Percentiles rank a stretch among this genome's conserved stretches.
These are phyloP conservation scores for Prunus dulcis DNA, from an alignment of 306 rosid genomes.

Conservation along the genomic window DNA sequence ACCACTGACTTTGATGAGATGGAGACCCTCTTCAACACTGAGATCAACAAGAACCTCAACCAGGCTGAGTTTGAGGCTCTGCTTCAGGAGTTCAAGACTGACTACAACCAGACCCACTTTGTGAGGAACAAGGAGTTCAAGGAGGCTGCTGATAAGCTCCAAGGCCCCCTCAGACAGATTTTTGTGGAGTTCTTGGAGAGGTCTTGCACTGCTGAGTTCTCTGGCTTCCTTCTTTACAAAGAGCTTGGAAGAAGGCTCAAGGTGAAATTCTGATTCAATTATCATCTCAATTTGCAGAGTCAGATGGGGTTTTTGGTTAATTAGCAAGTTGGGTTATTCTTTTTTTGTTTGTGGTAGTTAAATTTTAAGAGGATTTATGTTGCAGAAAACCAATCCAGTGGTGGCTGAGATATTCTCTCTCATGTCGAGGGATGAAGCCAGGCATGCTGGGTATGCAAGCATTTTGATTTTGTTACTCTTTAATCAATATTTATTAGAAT, in stretches of 20 bases:
- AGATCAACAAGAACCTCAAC: slow-evolving; percentile 87
- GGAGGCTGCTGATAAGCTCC: slow-evolving; percentile 90
- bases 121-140: slow-evolving; percentile 97
- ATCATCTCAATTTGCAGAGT: neutral
- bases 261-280: slow-evolving; percentile 27
- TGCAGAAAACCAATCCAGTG: slow-evolving; percentile 97
- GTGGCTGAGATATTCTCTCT: slow-evolving; percentile 99
- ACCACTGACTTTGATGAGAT: slow-evolving; percentile 96
- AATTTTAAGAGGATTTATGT: slow-evolving; percentile 27
- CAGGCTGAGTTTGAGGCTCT: slow-evolving; percentile 77
- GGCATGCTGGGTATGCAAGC: slow-evolving; percentile 87
- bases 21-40: slow-evolving; percentile 97
- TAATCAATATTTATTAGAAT: neutral
- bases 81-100: slow-evolving; percentile 98
- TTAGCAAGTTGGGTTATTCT: neutral
- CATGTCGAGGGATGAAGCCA: slow-evolving; percentile 99
- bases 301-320: no score
- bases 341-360: slow-evolving; percentile 3
- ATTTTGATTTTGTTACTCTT: neutral
- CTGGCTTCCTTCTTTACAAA: slow-evolving; percentile 96
- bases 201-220: slow-evolving; percentile 98
- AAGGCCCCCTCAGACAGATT: slow-evolving; percentile 85
- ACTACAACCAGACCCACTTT: slow-evolving; percentile 93
- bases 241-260: slow-evolving; percentile 97
- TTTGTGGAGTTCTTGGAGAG: slow-evolving; percentile 97